Conservation (phyloP, 768 basidiomycete species). For the Sutorius australiensis region DNA sequence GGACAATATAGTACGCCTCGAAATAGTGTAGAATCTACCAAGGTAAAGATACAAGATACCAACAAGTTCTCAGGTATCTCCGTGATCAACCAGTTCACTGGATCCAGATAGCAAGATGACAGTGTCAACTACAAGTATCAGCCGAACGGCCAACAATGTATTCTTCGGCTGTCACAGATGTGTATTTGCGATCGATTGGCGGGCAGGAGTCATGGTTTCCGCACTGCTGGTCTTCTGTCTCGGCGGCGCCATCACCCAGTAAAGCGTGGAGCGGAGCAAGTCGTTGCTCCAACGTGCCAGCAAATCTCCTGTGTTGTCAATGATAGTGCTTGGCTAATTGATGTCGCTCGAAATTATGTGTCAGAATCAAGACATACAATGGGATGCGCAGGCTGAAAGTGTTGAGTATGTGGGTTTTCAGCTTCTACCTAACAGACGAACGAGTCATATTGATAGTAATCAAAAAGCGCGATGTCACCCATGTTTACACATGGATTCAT, state of each 20-base stretch:
- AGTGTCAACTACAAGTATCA: slow-evolving; percentile 49
- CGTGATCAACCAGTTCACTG: slow-evolving; percentile 7
- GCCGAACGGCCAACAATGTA: slow-evolving; percentile 73
- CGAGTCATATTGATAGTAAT: not conserved
- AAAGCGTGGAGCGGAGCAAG: slow-evolving; percentile 72
- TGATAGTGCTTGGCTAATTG: slow-evolving; percentile 69
- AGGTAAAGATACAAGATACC: no score
- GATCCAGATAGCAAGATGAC: not conserved
- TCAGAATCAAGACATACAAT: slow-evolving; percentile 48
- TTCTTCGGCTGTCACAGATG: slow-evolving; percentile 63
- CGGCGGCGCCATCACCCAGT: slow-evolving; percentile 76
- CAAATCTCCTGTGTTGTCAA: slow-evolving; percentile 80
- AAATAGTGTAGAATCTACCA: no score
- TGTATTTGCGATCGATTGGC: slow-evolving; percentile 83
- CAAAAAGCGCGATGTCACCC: not conserved
- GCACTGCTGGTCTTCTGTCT: slow-evolving; percentile 43
- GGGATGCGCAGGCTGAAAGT: slow-evolving; percentile 69
- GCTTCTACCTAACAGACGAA: slow-evolving; percentile 57
- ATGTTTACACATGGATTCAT: slow-evolving; percentile 35
- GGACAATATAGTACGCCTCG: no score
- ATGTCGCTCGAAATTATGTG: not conserved
- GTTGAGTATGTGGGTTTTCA: slow-evolving; percentile 70
- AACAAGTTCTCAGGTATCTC: not conserved
- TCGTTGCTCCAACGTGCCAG: slow-evolving; percentile 84
- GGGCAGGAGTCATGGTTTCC: slow-evolving; percentile 55